Evolutionary conservation across 2,329 filamentous ascomycete species (phyloP).

Genomic region (Pseudogymnoascus sp.): DNA sequence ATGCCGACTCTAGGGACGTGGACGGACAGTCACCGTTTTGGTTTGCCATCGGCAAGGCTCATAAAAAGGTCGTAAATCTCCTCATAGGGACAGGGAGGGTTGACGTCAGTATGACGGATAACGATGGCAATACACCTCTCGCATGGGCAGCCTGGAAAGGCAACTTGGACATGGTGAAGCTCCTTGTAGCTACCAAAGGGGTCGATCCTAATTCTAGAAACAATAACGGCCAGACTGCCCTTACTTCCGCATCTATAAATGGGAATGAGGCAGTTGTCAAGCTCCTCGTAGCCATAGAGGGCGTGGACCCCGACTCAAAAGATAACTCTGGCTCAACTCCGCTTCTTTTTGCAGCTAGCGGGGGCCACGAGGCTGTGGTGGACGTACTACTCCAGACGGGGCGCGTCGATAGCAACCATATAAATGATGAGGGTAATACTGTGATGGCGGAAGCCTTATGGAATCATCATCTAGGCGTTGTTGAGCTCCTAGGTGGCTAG

Average conservation of each 20-base stretch:
- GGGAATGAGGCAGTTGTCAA: background rate
- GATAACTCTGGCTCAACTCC: background rate
- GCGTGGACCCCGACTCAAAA: background rate
- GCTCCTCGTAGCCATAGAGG: background rate
- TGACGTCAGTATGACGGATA: background rate
- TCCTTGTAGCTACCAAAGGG: background rate
- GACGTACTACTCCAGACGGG: background rate
- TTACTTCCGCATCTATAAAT: background rate
- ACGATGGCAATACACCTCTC: conserved; percentile 4
- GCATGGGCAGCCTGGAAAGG: background rate
- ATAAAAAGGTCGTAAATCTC: background rate
- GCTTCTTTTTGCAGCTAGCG: background rate
- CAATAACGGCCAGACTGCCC: background rate
- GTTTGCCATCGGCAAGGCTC: background rate
- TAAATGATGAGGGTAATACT: background rate
- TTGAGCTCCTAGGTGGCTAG: background rate
- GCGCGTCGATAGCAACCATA: background rate
- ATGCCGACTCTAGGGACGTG: background rate
- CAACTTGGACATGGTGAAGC: background rate
- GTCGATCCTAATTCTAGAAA: background rate
- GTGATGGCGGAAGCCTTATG: background rate
- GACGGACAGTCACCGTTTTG: background rate
- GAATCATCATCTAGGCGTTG: background rate
- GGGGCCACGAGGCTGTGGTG: background rate
- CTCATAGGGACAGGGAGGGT: background rate